Evolutionary conservation across 345 rosid species (phyloP), one percentile per base, ranked within the genome.

Genomic region (Citrus trifoliata): DNA sequence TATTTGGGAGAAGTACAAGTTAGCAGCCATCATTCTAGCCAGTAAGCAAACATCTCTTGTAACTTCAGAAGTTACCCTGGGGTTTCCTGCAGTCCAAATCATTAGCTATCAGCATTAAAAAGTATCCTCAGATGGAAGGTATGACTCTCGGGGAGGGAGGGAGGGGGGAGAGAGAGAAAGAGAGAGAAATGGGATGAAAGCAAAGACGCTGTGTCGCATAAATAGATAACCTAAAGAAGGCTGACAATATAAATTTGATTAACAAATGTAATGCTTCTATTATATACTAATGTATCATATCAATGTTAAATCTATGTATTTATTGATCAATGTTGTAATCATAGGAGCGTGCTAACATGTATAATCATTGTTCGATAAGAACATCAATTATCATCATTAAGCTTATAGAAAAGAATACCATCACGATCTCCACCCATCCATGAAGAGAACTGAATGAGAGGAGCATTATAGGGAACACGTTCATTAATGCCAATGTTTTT

Each of bases 371-470:
- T 48, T 48, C 18, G 14, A 42, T 37, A 25, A 69, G 13, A 69
- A 42, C 35, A 27, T 70, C 25, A n/a, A 2, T 53, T 27, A 70
- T 70, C 38, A 38, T 60, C 3, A 35, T 37, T 64, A 67, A 6
- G 62, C 7, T 28, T 25, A 22, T 51, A 55, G 59, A 53, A 82
- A 76, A 75, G 72, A 76, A 6, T 80, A 96, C 98, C 99, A 84
- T 96, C 97, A 83, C 98, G 99, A 75, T 96, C 98, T 16, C 99
- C 99, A 10, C 99, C 99, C 99, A 96, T 96, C 99, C 99, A 96
- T 53, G 99, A 96, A 63, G 98, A 94, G 86, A 96, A 96, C 30
- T 96, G 98, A 77, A 96, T 96, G 33, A 96, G 94, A 73, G 99
- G 99, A 3, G 98, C 99, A 73, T 96, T 96, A 83, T 96, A 96